phyloP scores from a whole-genome alignment of 805 yeast genomes.

The Candida jianshihensis region DNA sequence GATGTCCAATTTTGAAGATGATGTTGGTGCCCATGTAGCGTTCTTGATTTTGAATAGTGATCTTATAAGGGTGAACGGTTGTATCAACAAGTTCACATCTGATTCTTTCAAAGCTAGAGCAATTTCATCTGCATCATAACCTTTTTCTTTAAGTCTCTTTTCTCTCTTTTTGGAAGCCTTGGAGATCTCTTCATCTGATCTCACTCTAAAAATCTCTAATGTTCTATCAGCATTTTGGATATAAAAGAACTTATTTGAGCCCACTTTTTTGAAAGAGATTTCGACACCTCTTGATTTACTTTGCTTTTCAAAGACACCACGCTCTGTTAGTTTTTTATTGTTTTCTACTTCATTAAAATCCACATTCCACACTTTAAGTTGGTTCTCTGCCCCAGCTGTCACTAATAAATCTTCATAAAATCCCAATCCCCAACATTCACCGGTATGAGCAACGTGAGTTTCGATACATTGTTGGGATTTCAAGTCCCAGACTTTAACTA shows the following conservation, averaged over 20 bases:
- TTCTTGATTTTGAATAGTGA: conserved; percentile 57
- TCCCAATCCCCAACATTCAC: conserved; percentile 88
- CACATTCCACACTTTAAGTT: conserved; percentile 77
- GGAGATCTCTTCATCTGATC: conserved; percentile 68
- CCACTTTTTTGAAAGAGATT: conserved; percentile 41
- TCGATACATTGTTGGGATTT: conserved; percentile 85
- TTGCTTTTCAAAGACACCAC: conserved; percentile 67
- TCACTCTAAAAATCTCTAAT: conserved; percentile 70
- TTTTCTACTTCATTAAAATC: conserved; percentile 37
- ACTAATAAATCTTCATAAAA: conserved; percentile 37
- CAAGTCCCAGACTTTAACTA: conserved; percentile 90
- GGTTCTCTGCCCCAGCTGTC: conserved; percentile 77
- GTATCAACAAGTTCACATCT: conserved; percentile 49
- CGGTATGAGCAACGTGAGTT: conserved; percentile 88
- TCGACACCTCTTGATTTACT: conserved; percentile 66
- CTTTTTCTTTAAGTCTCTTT: conserved; percentile 71
- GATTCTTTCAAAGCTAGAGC: conserved; percentile 39
- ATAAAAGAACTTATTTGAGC: conserved; percentile 42
- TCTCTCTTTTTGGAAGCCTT: conserved; percentile 74
- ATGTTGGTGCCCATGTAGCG: conserved; percentile 53
- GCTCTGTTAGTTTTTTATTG: conserved; percentile 46
- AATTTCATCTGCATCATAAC: conserved; percentile 54
- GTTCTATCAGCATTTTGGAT: conserved; percentile 78
- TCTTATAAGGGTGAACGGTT: conserved; percentile 64
- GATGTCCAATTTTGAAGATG: conserved; percentile 47